Base-by-base conservation (phyloP, 2,329 filamentous ascomycete species). In the Emmonsia crescens region DNA sequence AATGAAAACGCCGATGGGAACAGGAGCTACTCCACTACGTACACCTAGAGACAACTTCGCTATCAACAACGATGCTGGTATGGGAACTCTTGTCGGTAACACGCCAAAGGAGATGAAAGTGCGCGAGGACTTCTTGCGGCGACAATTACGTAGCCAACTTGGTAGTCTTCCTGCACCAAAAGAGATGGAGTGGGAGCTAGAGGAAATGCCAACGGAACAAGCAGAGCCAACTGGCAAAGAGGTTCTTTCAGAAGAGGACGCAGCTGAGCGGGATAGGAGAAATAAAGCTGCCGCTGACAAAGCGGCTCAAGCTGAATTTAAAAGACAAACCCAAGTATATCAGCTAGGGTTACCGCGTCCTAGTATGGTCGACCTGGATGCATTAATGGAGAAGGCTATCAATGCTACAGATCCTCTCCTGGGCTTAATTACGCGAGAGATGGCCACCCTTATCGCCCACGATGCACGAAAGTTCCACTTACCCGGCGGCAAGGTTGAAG, bases 141-240 rank as follows among this genome's bases (percentile, higher is more conserved):
- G 84, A 63, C 84, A 87, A 65, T 78, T 99, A 81, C 76, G 73
- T 62, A 73, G 73, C 63, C 78, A 76, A 64, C 71, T 99, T n/a
- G 83, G 90, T 4, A 85, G 89, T 27, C 80, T 99, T 19, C 94
- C 94, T 0, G 95, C 89, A 70, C 94, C 94, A 0, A 96, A 96
- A 71, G 91, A 96, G 70, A 88, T 85, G 0, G 92, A 96, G 66
- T 97, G 90, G 88, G 94, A 97, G 67, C 84, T 97, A 54, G 93
- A 96, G 67, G 76, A 78, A 72, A 78, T 96, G 40, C 93, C 93
- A 0, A 91, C 95, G 48, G 91, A 96, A 65, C 82, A 88, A 65
- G 79, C 83, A 64, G 89, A 94, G 67, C 70, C 77, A 2, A 74
- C 73, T 21, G 70, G 72, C 2, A 73, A 73, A 2, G 78, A 81